Conservation (phyloP, 2,329 filamentous ascomycete genomes). For the Nemania sp. region DNA sequence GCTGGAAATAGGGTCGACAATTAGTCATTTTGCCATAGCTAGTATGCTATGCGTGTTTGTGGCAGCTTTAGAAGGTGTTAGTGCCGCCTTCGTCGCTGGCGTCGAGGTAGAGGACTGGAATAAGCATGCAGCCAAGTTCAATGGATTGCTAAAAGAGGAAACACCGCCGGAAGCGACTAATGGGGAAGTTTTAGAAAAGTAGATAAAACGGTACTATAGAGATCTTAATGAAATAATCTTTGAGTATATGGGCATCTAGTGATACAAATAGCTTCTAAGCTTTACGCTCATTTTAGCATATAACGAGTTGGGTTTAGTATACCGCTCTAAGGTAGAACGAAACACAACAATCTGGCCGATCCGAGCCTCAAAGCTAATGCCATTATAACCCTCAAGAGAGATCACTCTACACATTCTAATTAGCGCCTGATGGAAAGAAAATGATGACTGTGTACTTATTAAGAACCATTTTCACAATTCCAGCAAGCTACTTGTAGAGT, state of each 20-base stretch:
- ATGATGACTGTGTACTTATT: too few species aligned
- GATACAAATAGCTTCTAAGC: neutral
- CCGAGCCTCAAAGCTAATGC: too few species aligned
- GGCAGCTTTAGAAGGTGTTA: slow-evolving; percentile 85
- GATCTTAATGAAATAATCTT: slow-evolving; percentile 11
- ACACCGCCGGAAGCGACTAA: slow-evolving; percentile 18
- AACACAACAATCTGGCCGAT: too few species aligned
- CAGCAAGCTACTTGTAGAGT: too few species aligned
- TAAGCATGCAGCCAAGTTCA: slow-evolving; percentile 21
- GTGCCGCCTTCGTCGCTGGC: slow-evolving; percentile 83
- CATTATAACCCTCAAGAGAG: too few species aligned
- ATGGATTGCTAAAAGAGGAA: slow-evolving; percentile 33
- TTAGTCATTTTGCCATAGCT: slow-evolving; percentile 94
- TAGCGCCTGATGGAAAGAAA: too few species aligned
- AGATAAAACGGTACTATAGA: slow-evolving; percentile 19
- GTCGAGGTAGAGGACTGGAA: slow-evolving; percentile 70
- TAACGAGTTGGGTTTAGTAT: too few species aligned
- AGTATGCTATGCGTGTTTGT: slow-evolving; percentile 92
- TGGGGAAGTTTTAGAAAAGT: slow-evolving; percentile 25
- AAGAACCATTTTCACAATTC: too few species aligned
- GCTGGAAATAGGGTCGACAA: slow-evolving; percentile 97
- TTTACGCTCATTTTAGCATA: too few species aligned
- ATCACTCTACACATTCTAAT: too few species aligned
- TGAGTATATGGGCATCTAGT: neutral
- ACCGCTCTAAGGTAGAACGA: too few species aligned